These are phyloP conservation scores for Hypoxylon sp. DNA, from an alignment of 2,329 filamentous ascomycete species.

Conservation along the genomic window DNA sequence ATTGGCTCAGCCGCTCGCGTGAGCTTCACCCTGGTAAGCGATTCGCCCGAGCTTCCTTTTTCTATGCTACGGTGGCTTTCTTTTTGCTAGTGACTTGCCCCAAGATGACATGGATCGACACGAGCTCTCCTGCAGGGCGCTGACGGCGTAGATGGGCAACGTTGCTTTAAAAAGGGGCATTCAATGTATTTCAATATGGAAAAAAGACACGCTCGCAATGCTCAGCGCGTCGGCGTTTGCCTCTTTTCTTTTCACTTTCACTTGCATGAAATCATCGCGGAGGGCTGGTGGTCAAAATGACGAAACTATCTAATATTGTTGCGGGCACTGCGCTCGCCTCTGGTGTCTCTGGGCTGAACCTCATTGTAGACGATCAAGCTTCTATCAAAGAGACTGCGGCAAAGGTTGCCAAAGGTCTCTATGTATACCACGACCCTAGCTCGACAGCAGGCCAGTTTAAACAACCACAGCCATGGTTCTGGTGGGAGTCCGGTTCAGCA, in stretches of 20 bases:
- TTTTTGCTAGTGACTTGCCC: slow-evolving; percentile 18
- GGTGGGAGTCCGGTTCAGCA: slow-evolving; percentile 54
- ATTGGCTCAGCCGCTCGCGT: slow-evolving; percentile 35
- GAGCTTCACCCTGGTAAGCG: slow-evolving; percentile 17
- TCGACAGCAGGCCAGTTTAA: slow-evolving; percentile 53
- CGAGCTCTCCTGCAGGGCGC: slow-evolving; percentile 14
- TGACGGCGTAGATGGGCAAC: slow-evolving; percentile 28
- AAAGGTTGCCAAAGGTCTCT: slow-evolving; percentile 50
- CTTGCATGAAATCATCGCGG: slow-evolving; percentile 1
- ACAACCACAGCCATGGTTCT: slow-evolving; percentile 53
- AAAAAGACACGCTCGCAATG: not conserved
- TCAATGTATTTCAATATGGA: slow-evolving; percentile 28
- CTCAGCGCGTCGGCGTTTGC: not conserved
- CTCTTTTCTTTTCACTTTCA: slow-evolving; percentile 13
- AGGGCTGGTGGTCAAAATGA: slow-evolving; percentile 37
- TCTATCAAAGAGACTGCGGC: slow-evolving; percentile 49
- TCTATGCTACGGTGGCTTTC: slow-evolving; percentile 17
- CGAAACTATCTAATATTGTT: slow-evolving; percentile 35
- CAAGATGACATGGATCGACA: slow-evolving; percentile 35
- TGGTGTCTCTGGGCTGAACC: slow-evolving; percentile 42
- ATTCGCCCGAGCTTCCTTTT: slow-evolving; percentile 35
- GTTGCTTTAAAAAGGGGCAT: slow-evolving; percentile 32
- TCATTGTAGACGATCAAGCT: slow-evolving; percentile 42
- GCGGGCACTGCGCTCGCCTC: slow-evolving; percentile 37
- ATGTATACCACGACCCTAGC: slow-evolving; percentile 49